Base-by-base conservation (phyloP, 345 rosid genomes). In the Hibiscus tridactylites region DNA sequence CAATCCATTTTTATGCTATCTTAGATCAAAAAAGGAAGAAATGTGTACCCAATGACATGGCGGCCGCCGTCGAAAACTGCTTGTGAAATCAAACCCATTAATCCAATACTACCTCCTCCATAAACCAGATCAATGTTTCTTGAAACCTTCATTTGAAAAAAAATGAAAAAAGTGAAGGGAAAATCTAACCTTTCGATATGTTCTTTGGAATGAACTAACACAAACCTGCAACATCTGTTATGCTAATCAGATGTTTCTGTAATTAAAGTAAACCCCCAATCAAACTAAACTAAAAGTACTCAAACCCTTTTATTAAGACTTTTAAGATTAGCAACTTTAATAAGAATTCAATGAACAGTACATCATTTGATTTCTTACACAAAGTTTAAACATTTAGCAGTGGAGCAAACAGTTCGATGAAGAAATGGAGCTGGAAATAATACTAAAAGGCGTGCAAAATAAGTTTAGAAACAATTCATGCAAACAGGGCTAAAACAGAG, bases 91-190 rank as follows among this genome's bases (percentile, higher is more conserved):
- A 88, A 83, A 50, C 98, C 98, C 98, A 93, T 93, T 73, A 93
- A 78, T 16, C 98, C 98, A 61, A 91, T 77, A 78, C 98, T 91
- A 28, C 98, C 98, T 83, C 98, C 98, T 64, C 98, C 98, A 78
- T 93, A 93, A 68, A 93, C 97, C 60, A 93, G 90, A 78, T 91
- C 97, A 63, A 93, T 89, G 57, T 88, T 88, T 78, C 92, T 93
- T 24, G 91, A 72, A 9, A 93, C 98, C 98, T 93, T 68, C 71
- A 61, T 3, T 65, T 33, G 17, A 52, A 50, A 44, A 68, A 12
- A n/a, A 21, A 63, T 44, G 49, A 0, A 52, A 17, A 16, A n/a
- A 54, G 26, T 17, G 3, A 19, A 24, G 31, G 11, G 5, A 29
- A 70, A 68, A 26, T 13, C 58, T 44, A 65, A 50, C 16, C 17